Conservation (phyloP, 2,329 filamentous ascomycete species). For the Penicillium paneum region DNA sequence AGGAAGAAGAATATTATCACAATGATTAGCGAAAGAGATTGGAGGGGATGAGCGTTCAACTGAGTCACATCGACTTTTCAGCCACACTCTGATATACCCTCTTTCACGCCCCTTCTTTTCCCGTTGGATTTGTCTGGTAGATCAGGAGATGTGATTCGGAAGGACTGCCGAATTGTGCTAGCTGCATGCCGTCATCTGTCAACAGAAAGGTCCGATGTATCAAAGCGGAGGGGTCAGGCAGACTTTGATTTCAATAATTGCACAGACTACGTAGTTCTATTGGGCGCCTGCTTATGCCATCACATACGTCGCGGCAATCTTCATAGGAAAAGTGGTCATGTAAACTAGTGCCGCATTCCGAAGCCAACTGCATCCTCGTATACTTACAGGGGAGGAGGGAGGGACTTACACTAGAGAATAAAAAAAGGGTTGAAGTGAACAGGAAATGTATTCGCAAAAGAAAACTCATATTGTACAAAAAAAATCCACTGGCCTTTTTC, state of each 20-base stretch:
- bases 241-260: conserved; percentile 1
- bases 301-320: conserved; percentile 5
- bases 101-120: not conserved
- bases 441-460: conserved; percentile 6
- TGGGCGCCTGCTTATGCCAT: not conserved
- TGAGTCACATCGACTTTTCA: not conserved
- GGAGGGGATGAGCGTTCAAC: not conserved
- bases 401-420: not conserved
- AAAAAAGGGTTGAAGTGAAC: not conserved
- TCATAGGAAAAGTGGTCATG: not conserved
- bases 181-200: conserved; percentile 13
- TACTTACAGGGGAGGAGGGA: not conserved
- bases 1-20: not conserved
- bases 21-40: not conserved
- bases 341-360: conserved; percentile 2
- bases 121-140: not conserved
- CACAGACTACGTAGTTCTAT: not conserved
- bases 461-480: conserved; percentile 6
- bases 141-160: conserved; percentile 3
- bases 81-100: not conserved
- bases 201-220: conserved; percentile 2
- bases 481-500: conserved; percentile 3
- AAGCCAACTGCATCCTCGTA: conserved; percentile 14
- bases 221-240: not conserved
- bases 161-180: conserved; percentile 2